phyloP scores from a whole-genome alignment of 2,329 filamentous ascomycete species.

The Clonostachys rosea region DNA sequence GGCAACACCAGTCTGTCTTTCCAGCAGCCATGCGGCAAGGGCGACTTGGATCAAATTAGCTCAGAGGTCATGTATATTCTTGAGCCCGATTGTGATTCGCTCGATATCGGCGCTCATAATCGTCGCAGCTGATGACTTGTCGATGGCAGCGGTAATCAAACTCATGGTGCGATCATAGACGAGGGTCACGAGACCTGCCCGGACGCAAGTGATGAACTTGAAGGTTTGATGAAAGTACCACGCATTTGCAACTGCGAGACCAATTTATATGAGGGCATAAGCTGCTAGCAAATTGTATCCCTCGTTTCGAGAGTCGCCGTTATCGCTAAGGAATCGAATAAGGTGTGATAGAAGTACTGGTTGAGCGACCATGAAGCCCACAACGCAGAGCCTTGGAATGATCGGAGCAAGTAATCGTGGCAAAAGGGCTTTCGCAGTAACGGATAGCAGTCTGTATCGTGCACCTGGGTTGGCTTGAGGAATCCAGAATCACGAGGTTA shows the following conservation, averaged over 20 bases:
- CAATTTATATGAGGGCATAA: conserved; percentile 10
- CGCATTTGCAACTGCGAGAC: conserved; percentile 14
- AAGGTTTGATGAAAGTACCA: conserved; percentile 25
- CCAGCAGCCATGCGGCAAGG: conserved; percentile 21
- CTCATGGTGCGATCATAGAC: conserved; percentile 21
- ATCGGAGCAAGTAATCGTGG: neutral
- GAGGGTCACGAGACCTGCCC: conserved; percentile 19
- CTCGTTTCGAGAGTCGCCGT: neutral
- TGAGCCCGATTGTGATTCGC: conserved; percentile 16
- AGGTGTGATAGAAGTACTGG: neutral
- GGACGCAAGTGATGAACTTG: conserved; percentile 18
- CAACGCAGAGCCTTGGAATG: neutral
- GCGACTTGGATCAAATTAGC: conserved; percentile 20
- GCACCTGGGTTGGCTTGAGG: no score
- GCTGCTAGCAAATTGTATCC: conserved; percentile 5
- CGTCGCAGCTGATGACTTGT: conserved; percentile 17
- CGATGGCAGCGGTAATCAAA: conserved; percentile 14
- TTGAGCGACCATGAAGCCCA: neutral
- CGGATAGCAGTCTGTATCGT: no score
- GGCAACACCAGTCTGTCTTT: conserved; percentile 21
- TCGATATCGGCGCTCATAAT: conserved; percentile 25
- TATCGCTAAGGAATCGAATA: neutral
- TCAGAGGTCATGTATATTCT: conserved; percentile 22
- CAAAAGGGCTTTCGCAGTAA: no score
- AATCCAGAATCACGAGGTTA: no score